phyloP scores from a whole-genome alignment of 2,329 filamentous ascomycete genomes.

The Dactylellina haptotyla region DNA sequence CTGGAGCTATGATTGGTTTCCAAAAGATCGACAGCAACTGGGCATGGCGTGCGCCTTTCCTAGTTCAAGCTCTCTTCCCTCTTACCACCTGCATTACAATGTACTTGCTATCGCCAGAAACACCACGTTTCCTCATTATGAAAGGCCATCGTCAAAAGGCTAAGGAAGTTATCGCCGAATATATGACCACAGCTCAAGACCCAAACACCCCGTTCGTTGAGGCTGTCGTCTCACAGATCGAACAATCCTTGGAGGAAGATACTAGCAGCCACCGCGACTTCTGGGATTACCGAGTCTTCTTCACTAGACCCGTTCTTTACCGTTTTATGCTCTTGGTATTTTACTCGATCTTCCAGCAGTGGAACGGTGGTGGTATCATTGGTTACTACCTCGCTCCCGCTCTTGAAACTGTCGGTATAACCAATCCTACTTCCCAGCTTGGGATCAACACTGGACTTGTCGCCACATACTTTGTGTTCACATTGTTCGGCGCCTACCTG shows the following conservation, averaged over 20 bases:
- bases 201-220: slow-evolving; percentile 63
- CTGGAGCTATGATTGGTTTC: slow-evolving; percentile 63
- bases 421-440: slow-evolving; percentile 61
- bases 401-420: slow-evolving; percentile 63
- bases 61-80: slow-evolving; percentile 66
- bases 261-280: slow-evolving; percentile 61
- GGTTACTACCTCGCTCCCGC: slow-evolving; percentile 62
- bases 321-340: slow-evolving; percentile 63
- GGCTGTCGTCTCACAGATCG: slow-evolving; percentile 63
- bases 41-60: slow-evolving; percentile 61
- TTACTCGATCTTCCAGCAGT: slow-evolving; percentile 65
- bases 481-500: slow-evolving; percentile 62
- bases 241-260: slow-evolving; percentile 63
- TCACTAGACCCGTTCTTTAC: slow-evolving; percentile 63
- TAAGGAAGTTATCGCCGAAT: slow-evolving; percentile 61
- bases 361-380: slow-evolving; percentile 65
- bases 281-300: slow-evolving; percentile 65
- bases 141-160: slow-evolving; percentile 60
- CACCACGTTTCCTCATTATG: slow-evolving; percentile 61
- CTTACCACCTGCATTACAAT: slow-evolving; percentile 64
- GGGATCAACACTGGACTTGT: slow-evolving; percentile 64
- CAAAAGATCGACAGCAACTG: slow-evolving; percentile 61
- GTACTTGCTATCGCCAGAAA: slow-evolving; percentile 62
- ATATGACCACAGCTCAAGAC: slow-evolving; percentile 63
- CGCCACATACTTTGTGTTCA: slow-evolving; percentile 65